Evolutionary conservation across 192 early-diverging fungal species (phyloP).

Genomic region (Umbelopsis sp.): DNA sequence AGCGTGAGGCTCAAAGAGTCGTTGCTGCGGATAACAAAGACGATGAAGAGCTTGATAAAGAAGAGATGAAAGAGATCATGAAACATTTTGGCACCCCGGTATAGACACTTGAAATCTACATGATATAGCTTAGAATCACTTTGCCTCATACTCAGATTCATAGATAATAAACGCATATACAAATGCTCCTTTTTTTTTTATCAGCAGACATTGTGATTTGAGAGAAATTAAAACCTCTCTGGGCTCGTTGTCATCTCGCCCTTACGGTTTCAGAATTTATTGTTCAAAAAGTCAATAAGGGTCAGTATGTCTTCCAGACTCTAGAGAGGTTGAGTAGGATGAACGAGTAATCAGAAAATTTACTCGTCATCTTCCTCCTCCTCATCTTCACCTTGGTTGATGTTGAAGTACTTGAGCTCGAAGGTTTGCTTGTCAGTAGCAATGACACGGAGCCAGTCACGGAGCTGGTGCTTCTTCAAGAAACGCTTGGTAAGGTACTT

Average conservation of each 20-base stretch:
- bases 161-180: no score
- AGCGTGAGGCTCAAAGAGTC: neutral
- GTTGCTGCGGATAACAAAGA: neutral
- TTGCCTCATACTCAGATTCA: no score
- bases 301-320: neutral
- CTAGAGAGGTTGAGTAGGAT: slow-evolving; percentile 18
- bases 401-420: slow-evolving; percentile 96
- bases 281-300: slow-evolving; percentile 17
- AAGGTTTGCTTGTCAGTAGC: slow-evolving; percentile 86
- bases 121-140: neutral
- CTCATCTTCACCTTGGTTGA: slow-evolving; percentile 74
- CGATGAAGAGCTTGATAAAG: neutral
- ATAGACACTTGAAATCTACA: neutral
- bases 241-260: slow-evolving; percentile 27
- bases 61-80: neutral
- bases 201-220: slow-evolving; percentile 23
- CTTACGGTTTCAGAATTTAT: neutral
- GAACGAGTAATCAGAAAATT: slow-evolving; percentile 5
- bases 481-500: slow-evolving; percentile 99
- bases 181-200: neutral
- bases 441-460: slow-evolving; percentile 98
- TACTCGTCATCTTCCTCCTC: slow-evolving; percentile 70
- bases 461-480: slow-evolving; percentile 99
- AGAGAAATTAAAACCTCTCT: slow-evolving; percentile 25
- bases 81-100: no score